These are phyloP conservation scores for Clarireedia monteithiana DNA, from an alignment of 2,329 filamentous ascomycete genomes.

Conservation along the genomic window DNA sequence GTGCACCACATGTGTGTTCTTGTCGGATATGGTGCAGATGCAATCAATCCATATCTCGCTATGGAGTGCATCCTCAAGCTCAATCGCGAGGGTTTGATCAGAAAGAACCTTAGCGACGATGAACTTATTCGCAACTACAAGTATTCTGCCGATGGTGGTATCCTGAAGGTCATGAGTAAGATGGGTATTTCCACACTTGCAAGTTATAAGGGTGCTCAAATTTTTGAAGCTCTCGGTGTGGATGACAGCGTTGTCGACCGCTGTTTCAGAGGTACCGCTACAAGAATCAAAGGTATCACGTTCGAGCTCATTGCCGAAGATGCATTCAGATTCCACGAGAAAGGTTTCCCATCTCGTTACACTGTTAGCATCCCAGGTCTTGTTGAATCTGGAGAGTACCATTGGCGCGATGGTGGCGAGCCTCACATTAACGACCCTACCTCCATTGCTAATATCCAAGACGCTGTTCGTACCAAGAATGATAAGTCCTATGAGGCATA, in stretches of 20 bases:
- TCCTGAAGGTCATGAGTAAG: slow-evolving; percentile 98
- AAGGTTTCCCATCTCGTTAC: slow-evolving; percentile 75
- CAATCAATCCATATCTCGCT: slow-evolving; percentile 87
- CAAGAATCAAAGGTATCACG: slow-evolving; percentile 87
- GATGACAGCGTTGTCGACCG: slow-evolving; percentile 88
- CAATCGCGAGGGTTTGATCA: slow-evolving; percentile 85
- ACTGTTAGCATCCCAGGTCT: slow-evolving; percentile 73
- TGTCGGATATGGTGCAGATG: slow-evolving; percentile 89
- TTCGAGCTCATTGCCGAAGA: slow-evolving; percentile 92
- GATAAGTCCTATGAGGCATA: slow-evolving; percentile 98
- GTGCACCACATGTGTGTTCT: slow-evolving; percentile 99
- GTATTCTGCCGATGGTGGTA: slow-evolving; percentile 91
- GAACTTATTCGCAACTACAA: slow-evolving; percentile 92
- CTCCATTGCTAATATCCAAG: slow-evolving; percentile 93
- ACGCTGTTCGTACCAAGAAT: slow-evolving; percentile 93
- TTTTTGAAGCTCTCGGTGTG: slow-evolving; percentile 91
- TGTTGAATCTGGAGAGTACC: slow-evolving; percentile 90
- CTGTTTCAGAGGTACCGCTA: slow-evolving; percentile 91
- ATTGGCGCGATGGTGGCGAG: slow-evolving; percentile 96
- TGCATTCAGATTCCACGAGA: slow-evolving; percentile 90
- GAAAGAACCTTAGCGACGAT: slow-evolving; percentile 78
- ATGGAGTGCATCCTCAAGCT: slow-evolving; percentile 97
- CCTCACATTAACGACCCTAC: slow-evolving; percentile 91
- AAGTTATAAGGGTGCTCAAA: slow-evolving; percentile 96
- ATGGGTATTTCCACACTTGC: slow-evolving; percentile 98